Evolutionary conservation across 2,329 filamentous ascomycete species (phyloP).

Genomic region (Xenoacremonium recifei): DNA sequence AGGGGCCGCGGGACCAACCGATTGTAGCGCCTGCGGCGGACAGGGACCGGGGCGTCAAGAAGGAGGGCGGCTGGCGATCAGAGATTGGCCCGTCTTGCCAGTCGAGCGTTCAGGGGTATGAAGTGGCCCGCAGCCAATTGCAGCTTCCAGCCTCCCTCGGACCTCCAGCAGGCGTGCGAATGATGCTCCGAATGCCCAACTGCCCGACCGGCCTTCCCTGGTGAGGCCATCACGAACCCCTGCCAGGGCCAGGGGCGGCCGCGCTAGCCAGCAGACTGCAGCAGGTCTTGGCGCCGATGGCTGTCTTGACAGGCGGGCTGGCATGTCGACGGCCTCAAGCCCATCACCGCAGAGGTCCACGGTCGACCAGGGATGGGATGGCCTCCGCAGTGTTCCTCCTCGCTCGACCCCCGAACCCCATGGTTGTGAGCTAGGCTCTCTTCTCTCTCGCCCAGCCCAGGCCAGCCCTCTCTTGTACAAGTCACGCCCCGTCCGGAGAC

Average conservation of each 20-base stretch:
- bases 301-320: neutral
- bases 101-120: conserved; percentile 23
- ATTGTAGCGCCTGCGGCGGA: conserved; percentile 34
- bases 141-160: neutral
- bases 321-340: neutral
- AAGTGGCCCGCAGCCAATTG: conserved; percentile 13
- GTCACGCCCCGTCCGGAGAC: neutral
- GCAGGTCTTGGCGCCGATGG: conserved; percentile 1
- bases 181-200: neutral
- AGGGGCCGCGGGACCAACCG: conserved; percentile 48
- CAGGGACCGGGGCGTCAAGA: conserved; percentile 23
- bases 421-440: neutral
- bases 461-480: neutral
- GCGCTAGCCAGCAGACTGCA: conserved; percentile 1
- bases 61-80: conserved; percentile 31
- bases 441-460: conserved; percentile 7
- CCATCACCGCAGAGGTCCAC: neutral
- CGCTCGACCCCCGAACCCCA: neutral
- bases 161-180: neutral
- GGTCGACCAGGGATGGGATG: too few species aligned
- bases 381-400: too few species aligned
- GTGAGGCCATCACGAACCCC: neutral
- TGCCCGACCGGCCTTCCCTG: neutral
- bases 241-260: neutral
- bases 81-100: conserved; percentile 41